Evolutionary conservation across 352 stramenopile genomes (phyloP).

Genomic region (Globisporangium lucens): DNA sequence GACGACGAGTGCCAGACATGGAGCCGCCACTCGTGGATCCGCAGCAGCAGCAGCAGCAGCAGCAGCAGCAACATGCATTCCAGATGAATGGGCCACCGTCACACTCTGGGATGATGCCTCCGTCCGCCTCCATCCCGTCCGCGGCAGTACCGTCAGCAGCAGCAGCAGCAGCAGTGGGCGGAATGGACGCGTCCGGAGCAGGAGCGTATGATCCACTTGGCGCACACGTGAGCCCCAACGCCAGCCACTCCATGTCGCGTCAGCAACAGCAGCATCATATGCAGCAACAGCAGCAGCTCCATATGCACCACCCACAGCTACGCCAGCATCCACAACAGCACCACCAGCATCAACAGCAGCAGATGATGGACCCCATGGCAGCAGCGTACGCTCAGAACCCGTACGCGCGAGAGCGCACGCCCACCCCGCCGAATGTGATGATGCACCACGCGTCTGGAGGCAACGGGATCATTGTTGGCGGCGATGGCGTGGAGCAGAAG

Average conservation of each 20-base stretch:
- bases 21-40: slow-evolving; percentile 11
- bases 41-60: slow-evolving; percentile 17
- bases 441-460: slow-evolving; percentile 6
- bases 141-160: background rate
- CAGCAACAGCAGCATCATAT: slow-evolving; percentile 18
- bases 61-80: slow-evolving; percentile 15
- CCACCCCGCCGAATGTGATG: slow-evolving; percentile 17
- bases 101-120: background rate
- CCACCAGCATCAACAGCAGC: slow-evolving; percentile 14
- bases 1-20: slow-evolving; percentile 1
- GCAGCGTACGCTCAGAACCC: slow-evolving; percentile 14
- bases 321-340: slow-evolving; percentile 20
- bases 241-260: slow-evolving; percentile 11
- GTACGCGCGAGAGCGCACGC: slow-evolving; percentile 17
- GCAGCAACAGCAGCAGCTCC: slow-evolving; percentile 1
- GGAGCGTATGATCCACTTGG: slow-evolving; percentile 10
- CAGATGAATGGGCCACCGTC: background rate
- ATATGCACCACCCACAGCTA: background rate
- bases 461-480: background rate
- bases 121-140: background rate
- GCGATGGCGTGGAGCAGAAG: slow-evolving; percentile 25
- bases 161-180: background rate
- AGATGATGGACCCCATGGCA: slow-evolving; percentile 17
- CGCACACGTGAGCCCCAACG: background rate
- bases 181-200: slow-evolving; percentile 1